Evolutionary conservation across 2,329 filamentous ascomycete genomes (phyloP), one percentile per base, ranked within the genome.

Genomic region (Chaetomium strumarium): DNA sequence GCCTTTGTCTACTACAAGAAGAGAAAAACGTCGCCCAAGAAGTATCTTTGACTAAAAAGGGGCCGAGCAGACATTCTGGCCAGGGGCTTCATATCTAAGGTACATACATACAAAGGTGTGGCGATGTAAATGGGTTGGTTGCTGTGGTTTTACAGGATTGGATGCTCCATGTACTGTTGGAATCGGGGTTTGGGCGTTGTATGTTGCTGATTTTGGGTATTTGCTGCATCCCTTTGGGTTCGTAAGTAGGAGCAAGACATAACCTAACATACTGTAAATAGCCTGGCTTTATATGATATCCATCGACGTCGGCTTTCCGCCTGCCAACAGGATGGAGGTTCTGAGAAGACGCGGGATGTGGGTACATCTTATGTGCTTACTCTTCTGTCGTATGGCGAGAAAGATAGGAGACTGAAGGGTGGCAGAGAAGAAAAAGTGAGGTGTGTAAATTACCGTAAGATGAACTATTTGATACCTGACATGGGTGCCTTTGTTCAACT

Each of bases 11-110:
- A 84, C 54, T 96, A 96, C 72, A 95, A 95, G 79, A 80, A 83
- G 62, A 84, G 86, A 65, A 81, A 85, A 70, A 77, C 80, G 58
- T 81, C 83, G 68, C 89, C 89, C n/a, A 96, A 96, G 78, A 96
- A 96, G 73, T 96, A 90, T 69, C 72, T 96, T 66, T 96, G 75
- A 48, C n/a, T 6, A 3, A 37, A 8, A 17, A 20, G 2, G 17
- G 9, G 34, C 13, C 14, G 12, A 8, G 5, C 5, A 14, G n/a
- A n/a, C n/a, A n/a, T n/a, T 13, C 33, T 34, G 33, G 33, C 11
- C 11, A 3, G 33, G 13, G 3, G 14, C 16, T 2, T 9, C 6
- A 37, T 37, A n/a, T n/a, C 34, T n/a, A n/a, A 12, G 33, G 4
- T 13, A n/a, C 13, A 6, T 6, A 37, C 3, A 12, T 13, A n/a